A percentile compares a stretch with the other conserved stretches of the same genome.
Evolutionary conservation across 2,329 filamentous ascomycete genomes (phyloP).

Genomic region (Fusarium sp.): DNA sequence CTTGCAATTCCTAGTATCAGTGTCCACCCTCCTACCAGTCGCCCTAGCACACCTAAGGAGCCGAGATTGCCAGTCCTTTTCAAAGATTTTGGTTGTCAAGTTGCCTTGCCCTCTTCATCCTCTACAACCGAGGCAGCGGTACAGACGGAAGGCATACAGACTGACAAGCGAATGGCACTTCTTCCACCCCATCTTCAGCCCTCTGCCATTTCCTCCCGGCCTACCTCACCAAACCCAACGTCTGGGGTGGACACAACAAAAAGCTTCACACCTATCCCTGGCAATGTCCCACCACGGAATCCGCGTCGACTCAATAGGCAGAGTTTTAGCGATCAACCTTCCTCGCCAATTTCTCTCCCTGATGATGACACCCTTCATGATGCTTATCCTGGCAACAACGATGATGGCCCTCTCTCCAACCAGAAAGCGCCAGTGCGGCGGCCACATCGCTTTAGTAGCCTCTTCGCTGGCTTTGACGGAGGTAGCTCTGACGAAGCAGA

Average conservation of each 20-base stretch:
- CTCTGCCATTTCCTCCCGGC: slow-evolving; percentile 75
- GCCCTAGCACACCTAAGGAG: slow-evolving; percentile 81
- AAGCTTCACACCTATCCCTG: slow-evolving; percentile 65
- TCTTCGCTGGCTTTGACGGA: slow-evolving; percentile 88
- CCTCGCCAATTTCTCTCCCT: slow-evolving; percentile 58
- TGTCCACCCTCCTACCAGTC: slow-evolving; percentile 87
- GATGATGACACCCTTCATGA: slow-evolving; percentile 64
- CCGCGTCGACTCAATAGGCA: slow-evolving; percentile 65
- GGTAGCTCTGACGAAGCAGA: slow-evolving; percentile 75
- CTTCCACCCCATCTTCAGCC: slow-evolving; percentile 84
- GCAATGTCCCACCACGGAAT: slow-evolving; percentile 68
- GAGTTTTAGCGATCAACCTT: slow-evolving; percentile 61
- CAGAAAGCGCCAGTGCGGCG: slow-evolving; percentile 72
- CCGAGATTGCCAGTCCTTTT: slow-evolving; percentile 82
- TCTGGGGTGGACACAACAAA: slow-evolving; percentile 49
- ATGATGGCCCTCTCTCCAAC: slow-evolving; percentile 77
- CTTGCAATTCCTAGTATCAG: slow-evolving; percentile 84
- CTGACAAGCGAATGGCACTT: slow-evolving; percentile 80
- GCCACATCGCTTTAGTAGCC: slow-evolving; percentile 81
- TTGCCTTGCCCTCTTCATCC: slow-evolving; percentile 54
- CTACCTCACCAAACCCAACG: slow-evolving; percentile 63
- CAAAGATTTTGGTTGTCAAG: slow-evolving; percentile 87
- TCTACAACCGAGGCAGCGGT: slow-evolving; percentile 57
- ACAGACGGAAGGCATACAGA: slow-evolving; percentile 92
- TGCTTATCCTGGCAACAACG: slow-evolving; percentile 82